Conservation (phyloP, 805 yeast genomes). For the Candida tibetensis region DNA sequence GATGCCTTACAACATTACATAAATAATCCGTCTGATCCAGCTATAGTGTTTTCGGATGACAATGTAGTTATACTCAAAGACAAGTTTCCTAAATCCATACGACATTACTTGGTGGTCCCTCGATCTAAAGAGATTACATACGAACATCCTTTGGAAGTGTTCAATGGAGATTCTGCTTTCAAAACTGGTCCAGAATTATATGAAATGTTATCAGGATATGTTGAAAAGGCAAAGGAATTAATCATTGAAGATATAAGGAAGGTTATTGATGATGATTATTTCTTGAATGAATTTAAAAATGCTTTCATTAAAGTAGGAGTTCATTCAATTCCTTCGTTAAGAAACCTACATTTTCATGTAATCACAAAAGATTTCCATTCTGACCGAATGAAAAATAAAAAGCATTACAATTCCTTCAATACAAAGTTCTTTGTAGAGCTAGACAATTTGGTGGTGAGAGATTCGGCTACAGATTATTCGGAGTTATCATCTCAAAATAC, state of each 20-base stretch:
- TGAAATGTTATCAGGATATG: constrained; percentile 26
- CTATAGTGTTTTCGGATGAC: constrained; percentile 46
- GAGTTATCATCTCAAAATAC: constrained; percentile 8
- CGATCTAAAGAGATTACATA: constrained; percentile 39
- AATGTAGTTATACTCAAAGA: constrained; percentile 58
- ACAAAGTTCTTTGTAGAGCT: constrained; percentile 62
- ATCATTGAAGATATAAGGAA: constrained; percentile 19
- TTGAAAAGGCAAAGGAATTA: constrained; percentile 33
- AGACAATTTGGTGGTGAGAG: constrained; percentile 30
- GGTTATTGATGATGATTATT: constrained; percentile 10
- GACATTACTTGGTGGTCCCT: constrained; percentile 65
- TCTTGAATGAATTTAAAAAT: constrained; percentile 17
- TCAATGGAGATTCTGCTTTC: constrained; percentile 25
- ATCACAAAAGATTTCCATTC: constrained; percentile 63
- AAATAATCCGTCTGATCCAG: constrained; percentile 40
- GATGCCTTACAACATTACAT: constrained; percentile 50
- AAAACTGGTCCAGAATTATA: constrained; percentile 22
- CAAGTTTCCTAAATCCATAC: constrained; percentile 57
- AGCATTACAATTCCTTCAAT: constrained; percentile 71
- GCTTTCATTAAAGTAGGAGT: constrained; percentile 53
- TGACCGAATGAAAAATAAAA: constrained; percentile 51
- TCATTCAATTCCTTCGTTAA: constrained; percentile 69
- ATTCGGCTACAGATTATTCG: constrained; percentile 5
- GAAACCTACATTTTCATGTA: constrained; percentile 71
- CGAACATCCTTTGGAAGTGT: constrained; percentile 51